phyloP scores from a whole-genome alignment of 2,329 filamentous ascomycete species.

The Epichloe typhina region DNA sequence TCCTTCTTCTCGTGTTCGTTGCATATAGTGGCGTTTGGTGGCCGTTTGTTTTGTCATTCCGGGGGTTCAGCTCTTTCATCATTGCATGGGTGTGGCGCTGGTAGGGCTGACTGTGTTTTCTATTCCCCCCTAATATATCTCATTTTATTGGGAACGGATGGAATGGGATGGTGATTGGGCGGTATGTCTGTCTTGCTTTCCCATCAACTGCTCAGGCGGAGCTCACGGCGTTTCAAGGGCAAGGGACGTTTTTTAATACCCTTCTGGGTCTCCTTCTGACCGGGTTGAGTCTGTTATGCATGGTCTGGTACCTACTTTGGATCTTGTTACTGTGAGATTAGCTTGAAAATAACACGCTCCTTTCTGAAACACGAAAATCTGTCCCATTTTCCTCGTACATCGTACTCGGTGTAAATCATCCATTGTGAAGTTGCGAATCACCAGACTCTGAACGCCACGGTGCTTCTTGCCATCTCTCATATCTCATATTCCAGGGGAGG shows the following conservation, averaged over 20 bases:
- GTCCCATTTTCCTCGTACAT: background rate
- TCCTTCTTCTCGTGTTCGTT: constrained; percentile 6
- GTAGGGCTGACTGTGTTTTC: background rate
- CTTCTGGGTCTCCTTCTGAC: background rate
- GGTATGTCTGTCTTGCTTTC: background rate
- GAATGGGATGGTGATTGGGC: background rate
- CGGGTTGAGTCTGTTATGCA: background rate
- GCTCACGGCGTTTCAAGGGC: background rate
- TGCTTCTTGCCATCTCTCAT: background rate
- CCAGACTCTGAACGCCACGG: background rate
- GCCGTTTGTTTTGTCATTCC: background rate
- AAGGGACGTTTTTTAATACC: background rate
- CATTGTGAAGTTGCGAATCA: background rate
- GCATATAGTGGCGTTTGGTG: constrained; percentile 5
- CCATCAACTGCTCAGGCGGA: background rate
- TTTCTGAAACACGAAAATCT: background rate
- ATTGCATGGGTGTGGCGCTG: constrained; percentile 1
- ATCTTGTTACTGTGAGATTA: background rate
- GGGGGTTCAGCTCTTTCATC: background rate
- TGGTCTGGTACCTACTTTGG: background rate
- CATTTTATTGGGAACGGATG: background rate
- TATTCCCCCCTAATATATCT: background rate
- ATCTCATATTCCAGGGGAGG: background rate
- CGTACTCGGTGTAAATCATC: background rate
- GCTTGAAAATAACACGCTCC: background rate